Conservation (phyloP, 208 protist genomes). For the Acanthamoeba royreba region DNA sequence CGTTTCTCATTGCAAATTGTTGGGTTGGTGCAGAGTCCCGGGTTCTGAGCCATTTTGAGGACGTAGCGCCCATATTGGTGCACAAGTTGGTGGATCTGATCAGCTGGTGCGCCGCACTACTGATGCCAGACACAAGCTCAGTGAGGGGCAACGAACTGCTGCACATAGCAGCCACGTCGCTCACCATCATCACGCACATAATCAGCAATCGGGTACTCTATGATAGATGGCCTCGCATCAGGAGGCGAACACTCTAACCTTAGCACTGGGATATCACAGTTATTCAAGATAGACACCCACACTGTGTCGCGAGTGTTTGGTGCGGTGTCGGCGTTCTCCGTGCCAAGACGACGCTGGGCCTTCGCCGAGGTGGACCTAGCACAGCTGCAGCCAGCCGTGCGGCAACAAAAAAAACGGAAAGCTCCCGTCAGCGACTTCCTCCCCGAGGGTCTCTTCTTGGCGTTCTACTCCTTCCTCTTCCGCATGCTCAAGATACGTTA, state of each 20-base stretch:
- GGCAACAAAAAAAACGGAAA: not conserved
- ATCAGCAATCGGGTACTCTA: not conserved
- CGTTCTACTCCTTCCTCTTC: slow-evolving; percentile 37
- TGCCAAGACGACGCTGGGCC: not conserved
- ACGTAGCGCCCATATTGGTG: not conserved
- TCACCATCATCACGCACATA: not conserved
- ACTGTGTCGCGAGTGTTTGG: not conserved
- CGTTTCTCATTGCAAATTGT: not conserved
- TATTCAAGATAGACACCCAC: slow-evolving; percentile 25
- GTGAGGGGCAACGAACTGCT: not conserved
- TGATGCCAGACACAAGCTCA: not conserved
- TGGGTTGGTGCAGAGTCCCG: not conserved
- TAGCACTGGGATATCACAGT: not conserved
- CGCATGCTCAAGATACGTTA: not conserved
- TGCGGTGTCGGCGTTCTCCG: not conserved
- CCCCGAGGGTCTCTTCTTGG: slow-evolving; percentile 20
- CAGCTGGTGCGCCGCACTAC: not conserved
- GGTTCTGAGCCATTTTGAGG: not conserved
- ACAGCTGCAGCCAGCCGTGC: not conserved
- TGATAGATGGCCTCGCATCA: not conserved
- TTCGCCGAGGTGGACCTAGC: slow-evolving; percentile 8
- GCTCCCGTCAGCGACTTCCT: not conserved
- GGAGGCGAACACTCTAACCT: not conserved
- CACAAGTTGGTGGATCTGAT: not conserved
- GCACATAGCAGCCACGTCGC: not conserved